Percentiles rank a stretch among this genome's conserved stretches.
Conservation (phyloP, 2,329 filamentous ascomycete species). For the Xylariales sp. region DNA sequence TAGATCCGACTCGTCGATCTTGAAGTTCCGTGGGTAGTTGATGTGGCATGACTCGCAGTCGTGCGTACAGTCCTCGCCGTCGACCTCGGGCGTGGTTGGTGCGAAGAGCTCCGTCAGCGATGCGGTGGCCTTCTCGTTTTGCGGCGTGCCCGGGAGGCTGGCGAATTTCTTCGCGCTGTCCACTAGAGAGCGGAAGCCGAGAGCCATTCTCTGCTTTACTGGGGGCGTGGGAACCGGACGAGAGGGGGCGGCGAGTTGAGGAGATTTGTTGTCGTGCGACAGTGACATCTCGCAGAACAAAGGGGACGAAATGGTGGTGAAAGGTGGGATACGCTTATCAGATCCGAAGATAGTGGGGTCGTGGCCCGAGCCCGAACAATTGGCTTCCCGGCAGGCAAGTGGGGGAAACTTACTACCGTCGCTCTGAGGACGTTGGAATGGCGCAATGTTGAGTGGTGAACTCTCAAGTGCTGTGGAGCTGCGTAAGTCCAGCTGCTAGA, state of each 20-base stretch:
- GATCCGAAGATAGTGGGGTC: slow-evolving; percentile 1
- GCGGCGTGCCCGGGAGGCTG: slow-evolving; percentile 2
- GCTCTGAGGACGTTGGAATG: not conserved
- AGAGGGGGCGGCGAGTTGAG: not conserved
- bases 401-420: slow-evolving; percentile 1
- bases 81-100: slow-evolving; percentile 66
- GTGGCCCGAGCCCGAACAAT: not conserved
- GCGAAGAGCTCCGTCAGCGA: slow-evolving; percentile 58
- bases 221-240: slow-evolving; percentile 2
- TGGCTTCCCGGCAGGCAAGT: slow-evolving; percentile 8
- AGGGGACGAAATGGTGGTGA: not conserved
- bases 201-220: slow-evolving; percentile 30
- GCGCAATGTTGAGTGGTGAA: slow-evolving; percentile 4
- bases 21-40: slow-evolving; percentile 66
- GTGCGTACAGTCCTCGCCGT: slow-evolving; percentile 83
- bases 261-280: not conserved
- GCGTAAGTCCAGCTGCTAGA: not conserved
- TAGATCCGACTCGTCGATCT: slow-evolving; percentile 71
- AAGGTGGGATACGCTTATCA: slow-evolving; percentile 1
- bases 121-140: slow-evolving; percentile 21
- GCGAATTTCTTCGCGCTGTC: slow-evolving; percentile 26
- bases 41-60: slow-evolving; percentile 82
- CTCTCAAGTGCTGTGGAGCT: not conserved
- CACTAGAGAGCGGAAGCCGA: slow-evolving; percentile 37
- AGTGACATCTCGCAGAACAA: not conserved